These are phyloP conservation scores for Daldinia eschscholtzii DNA, from an alignment of 2,329 filamentous ascomycete species.

Conservation along the genomic window DNA sequence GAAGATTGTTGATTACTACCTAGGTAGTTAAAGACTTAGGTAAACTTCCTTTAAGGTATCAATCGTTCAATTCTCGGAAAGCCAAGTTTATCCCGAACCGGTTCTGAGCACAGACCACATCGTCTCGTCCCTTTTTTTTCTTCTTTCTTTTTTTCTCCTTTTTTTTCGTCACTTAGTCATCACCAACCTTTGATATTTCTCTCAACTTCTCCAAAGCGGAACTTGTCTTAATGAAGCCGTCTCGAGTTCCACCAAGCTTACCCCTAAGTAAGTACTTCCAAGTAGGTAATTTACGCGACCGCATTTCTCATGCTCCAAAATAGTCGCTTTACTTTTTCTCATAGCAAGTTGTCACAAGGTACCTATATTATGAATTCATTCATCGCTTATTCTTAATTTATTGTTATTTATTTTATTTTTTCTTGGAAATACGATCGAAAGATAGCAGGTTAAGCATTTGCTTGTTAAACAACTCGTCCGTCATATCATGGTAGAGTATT, in stretches of 20 bases:
- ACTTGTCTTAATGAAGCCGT: slow-evolving; percentile 14
- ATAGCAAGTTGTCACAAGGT: background rate
- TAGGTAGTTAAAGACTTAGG: too few relatives aligned
- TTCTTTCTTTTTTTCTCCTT: background rate
- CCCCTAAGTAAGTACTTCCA: background rate
- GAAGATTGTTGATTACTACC: too few relatives aligned
- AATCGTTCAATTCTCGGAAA: slow-evolving; percentile 19
- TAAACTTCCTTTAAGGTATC: background rate
- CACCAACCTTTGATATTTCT: background rate
- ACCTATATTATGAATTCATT: background rate
- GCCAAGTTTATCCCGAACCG: slow-evolving; percentile 25
- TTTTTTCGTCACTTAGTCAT: slow-evolving; percentile 28
- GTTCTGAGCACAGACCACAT: background rate
- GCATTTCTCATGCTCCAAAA: slow-evolving; percentile 18
- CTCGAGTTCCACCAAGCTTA: slow-evolving; percentile 25
- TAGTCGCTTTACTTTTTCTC: slow-evolving; percentile 9
- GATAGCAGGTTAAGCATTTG: background rate
- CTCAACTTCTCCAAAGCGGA: slow-evolving; percentile 1
- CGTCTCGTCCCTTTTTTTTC: background rate
- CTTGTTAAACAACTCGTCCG: background rate
- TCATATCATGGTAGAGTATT: slow-evolving; percentile 7
- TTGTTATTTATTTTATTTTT: too few relatives aligned
- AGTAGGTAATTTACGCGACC: slow-evolving; percentile 12
- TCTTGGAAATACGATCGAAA: background rate
- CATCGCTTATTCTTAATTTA: background rate